These are phyloP conservation scores for Nicotiana otophora DNA, from an alignment of 257 asterid genomes.

Conservation along the genomic window DNA sequence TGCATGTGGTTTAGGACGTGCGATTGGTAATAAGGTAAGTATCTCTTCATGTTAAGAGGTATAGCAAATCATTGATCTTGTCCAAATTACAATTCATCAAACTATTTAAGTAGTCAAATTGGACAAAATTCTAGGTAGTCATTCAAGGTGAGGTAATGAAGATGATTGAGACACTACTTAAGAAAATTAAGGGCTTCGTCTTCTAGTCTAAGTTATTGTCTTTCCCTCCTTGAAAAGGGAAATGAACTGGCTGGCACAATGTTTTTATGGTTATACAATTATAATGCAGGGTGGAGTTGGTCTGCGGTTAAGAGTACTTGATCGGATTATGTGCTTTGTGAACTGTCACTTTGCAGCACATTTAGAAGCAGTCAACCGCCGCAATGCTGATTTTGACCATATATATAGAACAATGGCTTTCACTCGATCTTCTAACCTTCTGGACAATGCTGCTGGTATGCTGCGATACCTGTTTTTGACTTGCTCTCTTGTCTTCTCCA, in stretches of 20 bases:
- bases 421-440: conserved; percentile 56
- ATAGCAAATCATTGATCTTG: background rate
- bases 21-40: conserved; percentile 90
- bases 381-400: conserved; percentile 90
- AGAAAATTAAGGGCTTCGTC: background rate
- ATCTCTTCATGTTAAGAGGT: background rate
- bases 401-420: conserved; percentile 80
- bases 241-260: background rate
- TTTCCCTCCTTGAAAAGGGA: background rate
- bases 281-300: conserved; percentile 90
- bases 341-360: conserved; percentile 98
- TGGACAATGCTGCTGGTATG: conserved; percentile 78
- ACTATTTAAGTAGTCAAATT: background rate
- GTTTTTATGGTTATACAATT: background rate
- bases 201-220: background rate
- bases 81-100: background rate
- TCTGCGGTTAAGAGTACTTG: conserved; percentile 84
- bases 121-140: background rate
- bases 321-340: conserved; percentile 74
- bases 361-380: conserved; percentile 87
- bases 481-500: conserved; percentile 71
- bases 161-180: background rate
- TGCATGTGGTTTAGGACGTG: conserved; percentile 94
- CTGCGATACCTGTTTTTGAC: conserved; percentile 58
- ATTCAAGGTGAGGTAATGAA: background rate